Percentiles rank a stretch among this genome's conserved stretches.
These are phyloP conservation scores for Cyberlindnera bimundalis DNA, from an alignment of 805 yeast species.

Conservation along the genomic window DNA sequence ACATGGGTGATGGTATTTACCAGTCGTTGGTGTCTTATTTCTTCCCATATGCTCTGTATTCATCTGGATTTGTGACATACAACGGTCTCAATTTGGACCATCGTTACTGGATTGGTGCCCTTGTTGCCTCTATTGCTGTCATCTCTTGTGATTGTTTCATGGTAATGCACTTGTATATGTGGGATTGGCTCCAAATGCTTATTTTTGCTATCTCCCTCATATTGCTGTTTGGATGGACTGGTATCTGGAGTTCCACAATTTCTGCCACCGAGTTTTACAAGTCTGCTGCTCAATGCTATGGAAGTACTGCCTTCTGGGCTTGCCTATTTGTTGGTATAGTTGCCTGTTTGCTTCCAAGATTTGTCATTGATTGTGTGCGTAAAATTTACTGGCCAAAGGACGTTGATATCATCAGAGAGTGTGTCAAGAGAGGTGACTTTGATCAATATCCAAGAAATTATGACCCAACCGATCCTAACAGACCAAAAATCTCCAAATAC, in stretches of 20 bases:
- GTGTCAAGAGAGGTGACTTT: slow-evolving; percentile 63
- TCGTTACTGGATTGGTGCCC: slow-evolving; percentile 67
- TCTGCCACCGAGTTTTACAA: slow-evolving; percentile 60
- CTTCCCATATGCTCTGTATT: slow-evolving; percentile 62
- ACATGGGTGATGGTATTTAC: slow-evolving; percentile 74
- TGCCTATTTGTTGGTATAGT: slow-evolving; percentile 61
- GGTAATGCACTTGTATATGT: slow-evolving; percentile 63
- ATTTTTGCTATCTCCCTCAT: slow-evolving; percentile 56
- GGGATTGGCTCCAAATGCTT: slow-evolving; percentile 73
- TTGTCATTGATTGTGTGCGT: slow-evolving; percentile 52
- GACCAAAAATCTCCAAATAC: slow-evolving; percentile 49
- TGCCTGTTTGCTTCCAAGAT: slow-evolving; percentile 65
- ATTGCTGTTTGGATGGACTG: slow-evolving; percentile 71
- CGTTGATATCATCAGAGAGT: slow-evolving; percentile 70
- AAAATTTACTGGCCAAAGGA: slow-evolving; percentile 60
- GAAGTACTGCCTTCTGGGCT: slow-evolving; percentile 63
- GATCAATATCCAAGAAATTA: slow-evolving; percentile 61
- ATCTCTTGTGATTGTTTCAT: slow-evolving; percentile 65
- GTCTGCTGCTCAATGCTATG: slow-evolving; percentile 62
- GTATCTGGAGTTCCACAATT: slow-evolving; percentile 63
- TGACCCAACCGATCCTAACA: slow-evolving; percentile 79
- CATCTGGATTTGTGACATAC: slow-evolving; percentile 40
- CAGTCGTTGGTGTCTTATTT: slow-evolving; percentile 70
- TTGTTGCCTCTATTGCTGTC: slow-evolving; percentile 64
- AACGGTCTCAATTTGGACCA: slow-evolving; percentile 65